Evolutionary conservation across 1,284 basidiomycete species (phyloP), one percentile per base, ranked within the genome.

Genomic region (Pulchroboletus neoregius): DNA sequence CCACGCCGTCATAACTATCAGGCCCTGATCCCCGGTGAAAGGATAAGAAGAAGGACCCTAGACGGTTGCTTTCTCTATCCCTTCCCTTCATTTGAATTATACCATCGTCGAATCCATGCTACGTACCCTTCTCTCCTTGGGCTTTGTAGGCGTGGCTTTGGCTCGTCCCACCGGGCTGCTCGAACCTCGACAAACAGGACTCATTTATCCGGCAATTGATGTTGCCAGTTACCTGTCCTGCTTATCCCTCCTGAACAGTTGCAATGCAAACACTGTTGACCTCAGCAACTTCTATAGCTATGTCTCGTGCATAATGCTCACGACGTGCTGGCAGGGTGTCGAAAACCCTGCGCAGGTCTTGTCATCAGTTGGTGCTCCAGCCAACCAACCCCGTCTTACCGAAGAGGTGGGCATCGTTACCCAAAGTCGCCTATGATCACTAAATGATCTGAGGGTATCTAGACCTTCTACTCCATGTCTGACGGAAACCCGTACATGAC

Each of bases 211-310:
- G 15, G 33, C 5, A 7, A 5, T 4, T 2, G 52, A 48, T 27
- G 30, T 4, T 9, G 2, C 48, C 6, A 27, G 30, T 10, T 13
- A 10, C 8, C 2, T 11, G 24, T 53, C 53, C 5, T 62, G 57
- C 28, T 13, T 31, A 12, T 61, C 57, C 4, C 60, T 58, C 26
- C 41, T 13, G 11, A 53, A 49, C 5, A 54, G 55, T 31, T 58
- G 60, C 33, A 62, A 61, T 13, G 43, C 47, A 11, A 50, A 42
- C 34, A 49, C 40, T 0, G 46, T 56, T 15, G 43, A 61, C 40
- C 23, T 56, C 6, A 23, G 2, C 55, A 50, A 60, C 43, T 53
- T 58, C 40, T 62, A 62, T 31, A 46, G 35, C 30, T 49, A 61
- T 11, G 33, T 48, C 16, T 18, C 46, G 4, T 60, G 56, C 41